Percentiles rank a stretch among this genome's conserved stretches.
phyloP scores from a whole-genome alignment of 306 rosid genomes.

The Castanopsis chinensis region DNA sequence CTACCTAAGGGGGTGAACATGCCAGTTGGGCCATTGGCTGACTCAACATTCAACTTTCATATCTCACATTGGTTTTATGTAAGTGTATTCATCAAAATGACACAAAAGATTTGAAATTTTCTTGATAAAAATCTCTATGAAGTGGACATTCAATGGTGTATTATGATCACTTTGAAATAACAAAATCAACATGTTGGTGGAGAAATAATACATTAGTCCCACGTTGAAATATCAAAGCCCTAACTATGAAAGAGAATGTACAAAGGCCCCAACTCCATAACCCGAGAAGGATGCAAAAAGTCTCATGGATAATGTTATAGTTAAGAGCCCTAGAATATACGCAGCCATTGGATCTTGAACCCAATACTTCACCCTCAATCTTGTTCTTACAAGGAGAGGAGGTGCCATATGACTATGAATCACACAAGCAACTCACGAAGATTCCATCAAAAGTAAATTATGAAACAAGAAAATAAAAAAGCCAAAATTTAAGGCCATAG shows the following conservation, averaged over 20 bases:
- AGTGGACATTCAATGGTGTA: background rate
- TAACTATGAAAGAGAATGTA: background rate
- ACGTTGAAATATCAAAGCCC: background rate
- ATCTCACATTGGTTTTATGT: background rate
- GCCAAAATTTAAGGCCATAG: too few relatives aligned
- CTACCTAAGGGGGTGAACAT: too few relatives aligned
- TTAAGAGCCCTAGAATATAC: background rate
- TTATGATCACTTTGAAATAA: background rate
- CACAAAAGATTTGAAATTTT: background rate
- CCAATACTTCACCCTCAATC: too few relatives aligned
- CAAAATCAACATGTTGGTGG: background rate
- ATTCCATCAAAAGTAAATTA: background rate
- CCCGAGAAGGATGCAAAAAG: background rate
- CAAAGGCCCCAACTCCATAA: background rate
- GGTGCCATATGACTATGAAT: background rate
- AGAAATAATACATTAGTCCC: background rate
- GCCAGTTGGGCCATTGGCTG: too few relatives aligned
- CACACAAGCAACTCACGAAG: background rate
- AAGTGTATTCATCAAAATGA: background rate
- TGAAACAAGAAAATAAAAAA: background rate
- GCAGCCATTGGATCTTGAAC: too few relatives aligned
- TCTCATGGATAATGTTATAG: background rate
- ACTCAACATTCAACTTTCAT: background rate
- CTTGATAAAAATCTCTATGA: background rate
- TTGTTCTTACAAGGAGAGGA: too few relatives aligned